Conservation (phyloP, 345 rosid species). For the Citrus sp. region DNA sequence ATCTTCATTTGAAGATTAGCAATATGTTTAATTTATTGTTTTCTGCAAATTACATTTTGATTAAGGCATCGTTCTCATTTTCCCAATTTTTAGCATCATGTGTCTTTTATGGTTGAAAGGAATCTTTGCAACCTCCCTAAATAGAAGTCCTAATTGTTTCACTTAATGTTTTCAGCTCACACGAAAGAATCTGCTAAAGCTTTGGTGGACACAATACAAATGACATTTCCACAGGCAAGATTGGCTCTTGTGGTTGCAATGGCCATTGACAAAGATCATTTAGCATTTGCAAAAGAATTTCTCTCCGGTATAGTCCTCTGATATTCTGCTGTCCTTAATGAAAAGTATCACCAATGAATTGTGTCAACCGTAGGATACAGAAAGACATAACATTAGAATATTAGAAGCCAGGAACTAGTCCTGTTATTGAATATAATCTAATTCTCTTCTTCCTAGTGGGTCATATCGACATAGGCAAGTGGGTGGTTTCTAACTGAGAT, state of each 20-base stretch:
- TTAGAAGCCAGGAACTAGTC: not conserved
- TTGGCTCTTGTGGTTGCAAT: conserved; percentile 73
- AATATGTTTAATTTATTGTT: not conserved
- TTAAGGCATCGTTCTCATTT: not conserved
- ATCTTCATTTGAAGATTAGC: not conserved
- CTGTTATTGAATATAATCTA: not conserved
- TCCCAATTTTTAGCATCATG: not conserved
- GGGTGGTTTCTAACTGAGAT: conserved; percentile 4
- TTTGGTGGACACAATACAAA: conserved; percentile 50
- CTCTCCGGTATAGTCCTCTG: conserved; percentile 47
- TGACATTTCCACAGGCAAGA: conserved; percentile 47
- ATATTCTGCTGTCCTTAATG: not conserved
- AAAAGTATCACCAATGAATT: not conserved
- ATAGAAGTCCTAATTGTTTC: conserved; percentile 1
- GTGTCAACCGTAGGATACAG: not conserved
- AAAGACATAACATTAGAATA: not conserved
- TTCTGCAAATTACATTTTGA: not conserved
- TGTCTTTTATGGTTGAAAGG: not conserved
- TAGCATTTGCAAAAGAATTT: conserved; percentile 75
- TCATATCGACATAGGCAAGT: not conserved
- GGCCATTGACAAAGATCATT: conserved; percentile 92
- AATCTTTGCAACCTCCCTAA: not conserved
- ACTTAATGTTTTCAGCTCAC: conserved; percentile 53
- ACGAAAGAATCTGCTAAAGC: conserved; percentile 92
- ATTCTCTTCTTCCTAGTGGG: not conserved